phyloP scores from a whole-genome alignment of 257 asterid species.

The Echites panduratus region DNA sequence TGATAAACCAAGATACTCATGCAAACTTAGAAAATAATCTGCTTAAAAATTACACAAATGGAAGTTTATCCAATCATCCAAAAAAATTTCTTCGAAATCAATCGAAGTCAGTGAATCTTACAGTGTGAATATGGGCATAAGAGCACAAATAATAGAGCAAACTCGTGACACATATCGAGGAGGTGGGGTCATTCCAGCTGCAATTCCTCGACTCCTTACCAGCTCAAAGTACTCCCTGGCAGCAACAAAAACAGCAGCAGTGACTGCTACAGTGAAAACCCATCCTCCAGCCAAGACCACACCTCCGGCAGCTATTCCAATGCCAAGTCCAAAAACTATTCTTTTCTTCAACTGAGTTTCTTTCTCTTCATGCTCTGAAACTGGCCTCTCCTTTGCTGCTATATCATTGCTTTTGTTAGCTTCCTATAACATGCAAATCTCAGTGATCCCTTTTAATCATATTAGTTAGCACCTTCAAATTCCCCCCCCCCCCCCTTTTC shows the following conservation, averaged over 20 bases:
- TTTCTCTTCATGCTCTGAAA: conserved; percentile 39
- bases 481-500: not conserved
- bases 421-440: conserved; percentile 60
- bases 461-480: not conserved
- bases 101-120: conserved; percentile 40
- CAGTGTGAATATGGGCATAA: conserved; percentile 90
- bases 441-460: conserved; percentile 26
- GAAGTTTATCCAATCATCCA: not conserved
- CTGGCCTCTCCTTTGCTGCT: conserved; percentile 31
- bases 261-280: conserved; percentile 67
- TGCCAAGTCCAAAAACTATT: conserved; percentile 78
- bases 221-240: conserved; percentile 93
- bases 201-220: conserved; percentile 90
- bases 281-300: conserved; percentile 93
- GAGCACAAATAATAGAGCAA: conserved; percentile 70
- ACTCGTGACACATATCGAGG: conserved; percentile 87
- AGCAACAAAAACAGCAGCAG: conserved; percentile 78
- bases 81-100: not conserved
- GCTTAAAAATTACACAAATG: not conserved
- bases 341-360: conserved; percentile 70
- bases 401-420: conserved; percentile 39
- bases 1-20: not conserved
- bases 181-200: conserved; percentile 97
- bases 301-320: conserved; percentile 79
- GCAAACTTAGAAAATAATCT: not conserved